These are phyloP conservation scores for Aureobasidium pullulans DNA, from an alignment of 2,329 filamentous ascomycete species.

Conservation along the genomic window DNA sequence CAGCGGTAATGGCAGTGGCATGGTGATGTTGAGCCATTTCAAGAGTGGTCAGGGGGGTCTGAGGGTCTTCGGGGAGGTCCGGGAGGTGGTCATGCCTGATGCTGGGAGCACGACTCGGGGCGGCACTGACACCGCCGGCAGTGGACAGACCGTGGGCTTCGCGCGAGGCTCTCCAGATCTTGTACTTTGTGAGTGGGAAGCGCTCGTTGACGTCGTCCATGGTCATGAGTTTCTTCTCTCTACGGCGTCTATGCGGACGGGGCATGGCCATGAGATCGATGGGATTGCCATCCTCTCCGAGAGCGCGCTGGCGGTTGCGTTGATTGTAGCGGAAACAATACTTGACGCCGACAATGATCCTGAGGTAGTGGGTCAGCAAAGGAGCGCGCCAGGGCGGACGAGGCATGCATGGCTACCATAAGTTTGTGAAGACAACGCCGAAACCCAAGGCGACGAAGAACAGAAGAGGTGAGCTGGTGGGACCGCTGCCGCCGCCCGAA, in stretches of 20 bases:
- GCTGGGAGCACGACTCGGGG: constrained; percentile 66
- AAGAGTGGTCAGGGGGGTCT: constrained; percentile 28
- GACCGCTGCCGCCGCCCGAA: constrained; percentile 31
- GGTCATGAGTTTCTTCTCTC: constrained; percentile 97
- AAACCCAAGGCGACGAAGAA: constrained; percentile 97
- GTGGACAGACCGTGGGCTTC: constrained; percentile 78
- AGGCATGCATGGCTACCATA: constrained; percentile 66
- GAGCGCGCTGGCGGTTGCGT: constrained; percentile 69
- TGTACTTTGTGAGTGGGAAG: constrained; percentile 94
- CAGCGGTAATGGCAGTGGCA: constrained; percentile 30
- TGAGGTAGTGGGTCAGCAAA: constrained; percentile 32
- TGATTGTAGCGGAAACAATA: constrained; percentile 99
- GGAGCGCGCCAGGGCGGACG: neutral
- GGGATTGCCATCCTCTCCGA: constrained; percentile 72
- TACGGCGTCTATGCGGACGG: constrained; percentile 72
- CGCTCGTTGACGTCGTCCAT: constrained; percentile 99
- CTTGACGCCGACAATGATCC: constrained; percentile 99
- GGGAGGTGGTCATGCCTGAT: constrained; percentile 55
- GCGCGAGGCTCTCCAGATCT: constrained; percentile 79
- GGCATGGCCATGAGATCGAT: constrained; percentile 85
- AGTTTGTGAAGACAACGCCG: constrained; percentile 95
- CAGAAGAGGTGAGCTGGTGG: constrained; percentile 65
- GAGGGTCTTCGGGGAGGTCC: constrained; percentile 19
- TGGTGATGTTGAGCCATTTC: constrained; percentile 40
- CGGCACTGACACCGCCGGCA: constrained; percentile 71